These are phyloP conservation scores for Gloeophyllum trabeum DNA, from an alignment of 768 basidiomycete genomes.

Conservation along the genomic window DNA sequence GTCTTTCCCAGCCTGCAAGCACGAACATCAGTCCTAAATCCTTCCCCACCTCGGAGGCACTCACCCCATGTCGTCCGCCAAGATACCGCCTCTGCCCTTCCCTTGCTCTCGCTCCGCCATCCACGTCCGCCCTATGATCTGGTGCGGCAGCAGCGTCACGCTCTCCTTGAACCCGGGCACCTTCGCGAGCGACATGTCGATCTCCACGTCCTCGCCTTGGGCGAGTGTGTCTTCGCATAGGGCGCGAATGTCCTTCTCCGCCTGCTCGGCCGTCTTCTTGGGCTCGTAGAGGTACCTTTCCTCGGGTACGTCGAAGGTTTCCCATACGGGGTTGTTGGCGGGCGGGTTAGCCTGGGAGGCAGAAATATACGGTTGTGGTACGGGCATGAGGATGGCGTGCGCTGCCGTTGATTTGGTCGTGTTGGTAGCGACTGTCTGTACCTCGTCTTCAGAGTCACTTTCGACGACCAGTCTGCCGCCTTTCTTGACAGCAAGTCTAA, in stretches of 20 bases:
- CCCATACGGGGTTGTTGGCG: constrained; percentile 15
- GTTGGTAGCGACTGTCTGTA: too few species aligned
- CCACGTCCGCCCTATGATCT: constrained; percentile 79
- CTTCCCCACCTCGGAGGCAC: constrained; percentile 6
- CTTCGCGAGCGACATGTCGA: constrained; percentile 33
- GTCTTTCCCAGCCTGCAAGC: constrained; percentile 72
- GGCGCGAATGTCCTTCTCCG: constrained; percentile 70
- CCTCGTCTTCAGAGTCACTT: too few species aligned
- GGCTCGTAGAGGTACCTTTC: constrained; percentile 11
- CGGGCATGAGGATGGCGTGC: too few species aligned
- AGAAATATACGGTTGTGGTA: too few species aligned
- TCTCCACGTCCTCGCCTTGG: constrained; percentile 29
- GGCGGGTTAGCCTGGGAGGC: too few species aligned
- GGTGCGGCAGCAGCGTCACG: constrained; percentile 73
- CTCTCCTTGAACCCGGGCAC: constrained; percentile 71
- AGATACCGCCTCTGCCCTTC: constrained; percentile 76
- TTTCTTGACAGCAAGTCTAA: too few species aligned
- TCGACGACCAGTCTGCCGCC: too few species aligned
- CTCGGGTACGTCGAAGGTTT: constrained; percentile 19
- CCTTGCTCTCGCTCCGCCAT: constrained; percentile 76
- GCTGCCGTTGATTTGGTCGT: too few species aligned
- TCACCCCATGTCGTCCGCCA: constrained; percentile 88
- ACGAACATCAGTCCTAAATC: constrained; percentile 3
- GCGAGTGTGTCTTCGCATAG: constrained; percentile 56
- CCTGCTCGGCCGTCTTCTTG: constrained; percentile 30